Conservation (phyloP, 139 green algal genomes). For the Closterium sp. region DNA sequence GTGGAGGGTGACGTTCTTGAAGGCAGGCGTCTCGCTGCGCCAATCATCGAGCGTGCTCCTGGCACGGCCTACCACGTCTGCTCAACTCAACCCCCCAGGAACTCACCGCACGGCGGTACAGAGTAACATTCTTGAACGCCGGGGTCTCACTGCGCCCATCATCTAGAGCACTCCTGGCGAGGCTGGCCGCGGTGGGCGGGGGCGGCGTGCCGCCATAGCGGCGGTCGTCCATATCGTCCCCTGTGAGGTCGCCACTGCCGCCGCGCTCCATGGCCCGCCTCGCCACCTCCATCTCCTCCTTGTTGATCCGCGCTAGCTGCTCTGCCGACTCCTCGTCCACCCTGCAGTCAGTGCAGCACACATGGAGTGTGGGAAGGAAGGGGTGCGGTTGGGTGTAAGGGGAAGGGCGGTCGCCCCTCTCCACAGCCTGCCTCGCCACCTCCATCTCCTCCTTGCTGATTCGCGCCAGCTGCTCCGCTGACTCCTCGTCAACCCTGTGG, state of each 20-base stretch:
- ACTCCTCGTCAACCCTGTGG: not conserved
- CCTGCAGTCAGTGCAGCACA: not conserved
- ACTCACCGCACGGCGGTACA: slow-evolving; percentile 1
- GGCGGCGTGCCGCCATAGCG: not conserved
- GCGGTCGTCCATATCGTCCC: not conserved
- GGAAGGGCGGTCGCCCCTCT: not conserved
- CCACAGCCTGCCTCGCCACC: not conserved
- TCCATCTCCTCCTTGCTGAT: slow-evolving; percentile 11
- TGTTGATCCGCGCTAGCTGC: slow-evolving; percentile 3
- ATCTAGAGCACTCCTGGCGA: not conserved
- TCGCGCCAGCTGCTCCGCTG: not conserved
- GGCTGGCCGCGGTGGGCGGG: not conserved
- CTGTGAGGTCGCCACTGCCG: not conserved
- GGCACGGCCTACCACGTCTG: too few relatives aligned
- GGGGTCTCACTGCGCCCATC: not conserved
- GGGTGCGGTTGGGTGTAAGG: too few relatives aligned
- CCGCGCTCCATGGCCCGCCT: not conserved
- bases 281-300: slow-evolving; percentile 7
- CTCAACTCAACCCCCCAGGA: too few relatives aligned
- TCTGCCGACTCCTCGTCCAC: not conserved
- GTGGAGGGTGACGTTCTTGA: not conserved
- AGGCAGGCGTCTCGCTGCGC: not conserved
- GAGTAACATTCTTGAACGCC: not conserved
- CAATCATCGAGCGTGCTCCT: not conserved
- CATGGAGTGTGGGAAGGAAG: not conserved